Evolutionary conservation across 83 land plant species (phyloP).

Genomic region (Thuja plicata): DNA sequence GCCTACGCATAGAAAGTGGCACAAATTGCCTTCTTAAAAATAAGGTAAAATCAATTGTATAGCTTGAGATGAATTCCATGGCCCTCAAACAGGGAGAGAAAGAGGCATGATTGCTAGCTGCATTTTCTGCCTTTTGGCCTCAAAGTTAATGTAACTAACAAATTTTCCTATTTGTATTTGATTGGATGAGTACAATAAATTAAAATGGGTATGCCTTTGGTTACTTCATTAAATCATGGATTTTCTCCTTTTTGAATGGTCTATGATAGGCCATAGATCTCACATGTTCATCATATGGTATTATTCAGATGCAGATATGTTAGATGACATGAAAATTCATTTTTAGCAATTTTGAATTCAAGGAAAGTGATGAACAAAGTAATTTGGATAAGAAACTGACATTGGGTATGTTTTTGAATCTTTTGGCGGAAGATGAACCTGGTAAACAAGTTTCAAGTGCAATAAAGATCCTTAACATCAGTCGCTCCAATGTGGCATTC

Average conservation of each 20-base stretch:
- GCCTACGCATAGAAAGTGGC: neutral
- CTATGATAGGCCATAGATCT: neutral
- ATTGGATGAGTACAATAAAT: neutral
- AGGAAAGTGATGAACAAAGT: neutral
- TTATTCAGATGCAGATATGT: neutral
- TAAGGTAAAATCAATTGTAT: neutral
- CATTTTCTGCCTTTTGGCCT: neutral
- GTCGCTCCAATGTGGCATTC: slow-evolving; percentile 83
- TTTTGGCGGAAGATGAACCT: slow-evolving; percentile 67
- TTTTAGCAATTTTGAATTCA: neutral
- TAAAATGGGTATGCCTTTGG: neutral
- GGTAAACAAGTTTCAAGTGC: slow-evolving; percentile 89
- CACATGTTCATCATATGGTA: neutral
- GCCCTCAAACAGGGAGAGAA: neutral
- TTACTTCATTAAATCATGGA: neutral
- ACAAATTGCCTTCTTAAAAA: neutral
- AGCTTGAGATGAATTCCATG: too few species aligned
- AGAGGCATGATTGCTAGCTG: neutral
- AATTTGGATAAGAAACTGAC: slow-evolving; percentile 5
- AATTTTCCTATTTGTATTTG: neutral
- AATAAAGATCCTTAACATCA: slow-evolving; percentile 70
- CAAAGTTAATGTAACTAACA: neutral
- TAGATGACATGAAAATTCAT: neutral
- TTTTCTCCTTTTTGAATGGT: neutral
- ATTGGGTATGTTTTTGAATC: neutral